Conservation (phyloP, 306 rosid species). For the Bauhinia variegata region DNA sequence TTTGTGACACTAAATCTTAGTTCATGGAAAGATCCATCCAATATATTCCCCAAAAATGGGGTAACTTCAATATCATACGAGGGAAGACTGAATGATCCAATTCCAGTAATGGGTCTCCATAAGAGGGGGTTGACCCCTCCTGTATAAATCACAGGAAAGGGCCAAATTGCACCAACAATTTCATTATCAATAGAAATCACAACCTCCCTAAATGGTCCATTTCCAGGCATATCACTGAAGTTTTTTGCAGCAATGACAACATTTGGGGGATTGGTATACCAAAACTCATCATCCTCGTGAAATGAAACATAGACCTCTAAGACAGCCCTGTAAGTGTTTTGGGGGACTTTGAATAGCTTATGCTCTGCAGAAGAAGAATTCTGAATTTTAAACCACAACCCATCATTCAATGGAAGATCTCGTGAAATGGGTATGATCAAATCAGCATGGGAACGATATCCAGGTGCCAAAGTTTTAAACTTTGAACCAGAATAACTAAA, state of each 20-base stretch:
- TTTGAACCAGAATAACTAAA: conserved; percentile 17
- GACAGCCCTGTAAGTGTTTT: conserved; percentile 53
- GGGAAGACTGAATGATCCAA: conserved; percentile 64
- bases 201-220: conserved; percentile 71
- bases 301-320: conserved; percentile 66
- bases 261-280: conserved; percentile 36
- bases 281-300: too few species aligned
- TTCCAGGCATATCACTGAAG: conserved; percentile 52
- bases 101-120: conserved; percentile 62
- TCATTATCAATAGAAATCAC: conserved; percentile 49
- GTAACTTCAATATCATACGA: conserved; percentile 62
- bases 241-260: conserved; percentile 58
- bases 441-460: conserved; percentile 54
- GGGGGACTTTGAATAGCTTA: conserved; percentile 50
- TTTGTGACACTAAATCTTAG: conserved; percentile 55
- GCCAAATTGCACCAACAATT: conserved; percentile 62
- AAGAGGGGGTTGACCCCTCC: conserved; percentile 65
- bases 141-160: conserved; percentile 60
- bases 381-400: conserved; percentile 61
- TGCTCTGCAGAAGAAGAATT: conserved; percentile 38
- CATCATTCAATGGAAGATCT: conserved; percentile 54
- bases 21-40: conserved; percentile 55
- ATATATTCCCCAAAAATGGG: conserved; percentile 51
- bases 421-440: conserved; percentile 57
- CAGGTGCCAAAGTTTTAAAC: conserved; percentile 31